Conservation (phyloP, 805 yeast genomes). For the Yamadazyma philogaea region DNA sequence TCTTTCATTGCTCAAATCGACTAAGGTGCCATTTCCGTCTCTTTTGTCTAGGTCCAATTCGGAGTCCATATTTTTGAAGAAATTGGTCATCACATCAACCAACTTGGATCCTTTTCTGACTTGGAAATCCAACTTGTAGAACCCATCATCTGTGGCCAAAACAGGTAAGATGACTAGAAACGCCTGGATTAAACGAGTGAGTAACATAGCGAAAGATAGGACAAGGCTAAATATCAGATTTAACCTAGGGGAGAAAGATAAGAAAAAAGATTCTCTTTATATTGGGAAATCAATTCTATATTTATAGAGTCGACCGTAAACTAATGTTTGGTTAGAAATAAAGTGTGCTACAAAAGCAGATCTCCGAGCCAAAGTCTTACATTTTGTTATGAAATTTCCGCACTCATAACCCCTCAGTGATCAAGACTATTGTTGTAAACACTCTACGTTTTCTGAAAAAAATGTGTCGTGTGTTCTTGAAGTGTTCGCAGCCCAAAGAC, state of each 20-base stretch:
- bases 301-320: background rate
- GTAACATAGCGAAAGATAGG: conserved; percentile 2
- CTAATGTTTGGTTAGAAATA: background rate
- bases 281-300: background rate
- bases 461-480: background rate
- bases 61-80: conserved; percentile 9
- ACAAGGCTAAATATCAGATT: background rate
- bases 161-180: conserved; percentile 6
- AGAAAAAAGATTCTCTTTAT: background rate
- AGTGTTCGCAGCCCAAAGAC: conserved; percentile 6
- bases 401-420: background rate
- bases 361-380: background rate
- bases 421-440: background rate
- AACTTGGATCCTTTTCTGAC: conserved; percentile 22
- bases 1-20: conserved; percentile 19
- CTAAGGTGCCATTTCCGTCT: conserved; percentile 9
- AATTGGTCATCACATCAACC: conserved; percentile 17
- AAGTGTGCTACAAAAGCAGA: background rate
- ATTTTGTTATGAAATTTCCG: background rate
- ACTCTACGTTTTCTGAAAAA: background rate
- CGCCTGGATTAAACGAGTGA: conserved; percentile 11
- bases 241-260: background rate
- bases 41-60: conserved; percentile 1
- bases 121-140: conserved; percentile 22
- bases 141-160: conserved; percentile 18